Base-by-base conservation (phyloP, 768 basidiomycete genomes). In the Termitomyces bulborhizus region DNA sequence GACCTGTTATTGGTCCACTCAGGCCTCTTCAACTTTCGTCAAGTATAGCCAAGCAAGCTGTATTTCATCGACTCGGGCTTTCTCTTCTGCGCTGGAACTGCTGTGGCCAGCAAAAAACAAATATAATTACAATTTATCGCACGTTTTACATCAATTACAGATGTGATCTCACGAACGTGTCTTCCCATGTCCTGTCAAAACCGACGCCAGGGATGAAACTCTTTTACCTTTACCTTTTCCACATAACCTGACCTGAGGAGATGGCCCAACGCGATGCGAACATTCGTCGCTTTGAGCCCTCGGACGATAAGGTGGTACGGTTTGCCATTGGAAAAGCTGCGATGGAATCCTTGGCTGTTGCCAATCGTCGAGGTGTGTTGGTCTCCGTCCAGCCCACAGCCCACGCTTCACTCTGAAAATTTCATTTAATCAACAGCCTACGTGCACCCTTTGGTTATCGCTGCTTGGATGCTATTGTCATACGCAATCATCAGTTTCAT, bases 311-410 rank as follows among this genome's bases (percentile, higher is more conserved):
- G 60, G 64, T 76, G 6, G 77, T 82, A n/a, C 79, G 73, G 47
- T 90, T 89, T 67, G 73, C 76, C 62, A 69, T 90, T 21, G 84
- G 81, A 42, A 83, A 85, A 66, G 73, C 83, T 13, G 76, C 77
- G 39, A 82, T 91, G 78, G 86, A 87, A 61, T 71, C 74, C 15
- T 76, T 91, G 40, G 84, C 85, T 4, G 71, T 74, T 9, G 90
- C 89, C 18, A 92, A 92, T 64, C 75, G 69, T 56, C 72, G 69
- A 68, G 73, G 88, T 84, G 58, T 45, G 74, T 68, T 42, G 43
- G 45, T 16, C n/a, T 34, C 18, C 43, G 47, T 21, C 7, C 18
- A 21, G 39, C 53, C 16, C 12, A 31, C 18, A 21, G 39, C 53
- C 16, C 12, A 31, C 31, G 36, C 4, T 31, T 40, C 44, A 48